Evolutionary conservation across 352 stramenopile species (phyloP).

Genomic region (Blastocystis hominis): DNA sequence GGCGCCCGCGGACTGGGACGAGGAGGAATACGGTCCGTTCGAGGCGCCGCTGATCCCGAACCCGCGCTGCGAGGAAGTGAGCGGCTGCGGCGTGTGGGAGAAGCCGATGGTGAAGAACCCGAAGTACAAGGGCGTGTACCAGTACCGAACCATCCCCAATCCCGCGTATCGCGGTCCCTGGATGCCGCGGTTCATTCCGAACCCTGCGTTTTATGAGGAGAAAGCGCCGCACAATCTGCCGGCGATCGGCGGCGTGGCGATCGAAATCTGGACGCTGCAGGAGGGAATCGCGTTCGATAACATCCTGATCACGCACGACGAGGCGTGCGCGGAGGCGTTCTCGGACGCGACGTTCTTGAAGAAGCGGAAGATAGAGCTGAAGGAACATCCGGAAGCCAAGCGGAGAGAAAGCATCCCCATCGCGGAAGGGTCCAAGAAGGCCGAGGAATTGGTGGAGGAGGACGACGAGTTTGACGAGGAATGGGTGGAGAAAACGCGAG

Average conservation of each 20-base stretch:
- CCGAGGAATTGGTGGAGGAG: constrained; percentile 61
- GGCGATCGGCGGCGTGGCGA: constrained; percentile 72
- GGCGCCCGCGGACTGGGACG: constrained; percentile 83
- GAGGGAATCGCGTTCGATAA: constrained; percentile 81
- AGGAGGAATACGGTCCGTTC: constrained; percentile 80
- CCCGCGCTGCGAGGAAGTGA: constrained; percentile 71
- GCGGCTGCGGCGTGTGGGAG: constrained; percentile 80
- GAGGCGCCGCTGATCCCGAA: constrained; percentile 77
- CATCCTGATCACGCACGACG: constrained; percentile 77
- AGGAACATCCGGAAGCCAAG: constrained; percentile 62
- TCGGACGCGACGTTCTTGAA: constrained; percentile 69
- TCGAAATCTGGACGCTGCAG: constrained; percentile 77
- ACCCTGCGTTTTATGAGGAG: constrained; percentile 78
- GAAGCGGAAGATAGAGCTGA: constrained; percentile 69
- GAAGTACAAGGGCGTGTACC: constrained; percentile 81
- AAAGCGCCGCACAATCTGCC: constrained; percentile 69
- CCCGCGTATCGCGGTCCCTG: constrained; percentile 80
- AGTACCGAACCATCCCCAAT: constrained; percentile 77
- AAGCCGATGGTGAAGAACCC: constrained; percentile 77
- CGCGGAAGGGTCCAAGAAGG: constrained; percentile 51
- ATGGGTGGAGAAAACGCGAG: constrained; percentile 65
- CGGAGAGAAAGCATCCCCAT: constrained; percentile 66
- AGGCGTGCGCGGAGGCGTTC: constrained; percentile 71
- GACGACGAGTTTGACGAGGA: constrained; percentile 65
- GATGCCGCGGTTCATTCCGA: constrained; percentile 76